Percentiles rank a stretch among this genome's conserved stretches.
Conservation (phyloP, 2,329 filamentous ascomycete species). For the Botrytis sinoallii region DNA sequence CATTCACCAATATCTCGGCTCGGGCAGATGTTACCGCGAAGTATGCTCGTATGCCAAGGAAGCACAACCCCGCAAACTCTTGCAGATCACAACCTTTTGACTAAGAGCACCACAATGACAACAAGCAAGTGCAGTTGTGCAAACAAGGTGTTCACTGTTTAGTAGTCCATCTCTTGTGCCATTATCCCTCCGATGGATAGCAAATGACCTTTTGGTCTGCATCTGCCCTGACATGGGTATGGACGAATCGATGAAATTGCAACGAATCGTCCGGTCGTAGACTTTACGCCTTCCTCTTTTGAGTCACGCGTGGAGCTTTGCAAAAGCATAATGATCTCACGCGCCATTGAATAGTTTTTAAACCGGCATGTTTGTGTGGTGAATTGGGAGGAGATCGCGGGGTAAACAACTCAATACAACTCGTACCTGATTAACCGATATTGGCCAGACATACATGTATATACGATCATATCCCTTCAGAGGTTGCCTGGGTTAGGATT, state of each 20-base stretch:
- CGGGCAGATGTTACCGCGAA: conserved; percentile 5
- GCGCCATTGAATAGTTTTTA: conserved; percentile 5
- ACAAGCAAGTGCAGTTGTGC: neutral
- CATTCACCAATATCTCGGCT: neutral
- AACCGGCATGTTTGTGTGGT: neutral
- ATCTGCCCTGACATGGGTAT: neutral
- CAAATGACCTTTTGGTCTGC: neutral
- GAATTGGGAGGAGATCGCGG: conserved; percentile 12
- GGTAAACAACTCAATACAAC: neutral
- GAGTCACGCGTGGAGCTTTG: neutral
- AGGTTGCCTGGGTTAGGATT: neutral
- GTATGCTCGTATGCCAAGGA: neutral
- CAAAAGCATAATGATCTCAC: conserved; percentile 13
- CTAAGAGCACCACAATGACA: neutral
- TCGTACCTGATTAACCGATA: conserved; percentile 4
- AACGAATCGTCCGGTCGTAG: neutral
- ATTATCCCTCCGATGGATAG: neutral
- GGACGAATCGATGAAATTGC: neutral
- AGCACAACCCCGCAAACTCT: conserved; percentile 1
- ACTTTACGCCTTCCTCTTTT: neutral
- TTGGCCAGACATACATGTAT: conserved; percentile 9
- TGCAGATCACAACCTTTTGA: neutral
- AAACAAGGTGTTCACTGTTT: neutral
- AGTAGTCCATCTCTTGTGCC: neutral
- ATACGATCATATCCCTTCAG: neutral